A percentile compares a stretch with the other conserved stretches of the same genome.
Conservation (phyloP, 495 filamentous ascomycete species). For the Podospora fimiseda region DNA sequence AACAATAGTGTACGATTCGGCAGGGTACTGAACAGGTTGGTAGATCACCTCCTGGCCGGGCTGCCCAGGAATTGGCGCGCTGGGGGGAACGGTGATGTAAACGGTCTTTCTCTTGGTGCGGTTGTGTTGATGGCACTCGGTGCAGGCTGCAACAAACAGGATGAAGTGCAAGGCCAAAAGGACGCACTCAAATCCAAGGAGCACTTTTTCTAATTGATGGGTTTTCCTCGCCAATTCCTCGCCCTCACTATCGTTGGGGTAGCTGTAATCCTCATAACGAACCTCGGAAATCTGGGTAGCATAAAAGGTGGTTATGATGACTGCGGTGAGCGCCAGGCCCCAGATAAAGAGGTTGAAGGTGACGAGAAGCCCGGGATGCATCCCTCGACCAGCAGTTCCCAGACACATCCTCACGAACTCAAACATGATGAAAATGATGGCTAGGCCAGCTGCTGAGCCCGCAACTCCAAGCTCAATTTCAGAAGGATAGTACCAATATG, state of each 20-base stretch:
- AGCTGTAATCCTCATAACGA: conserved; percentile 6
- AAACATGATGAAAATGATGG: conserved; percentile 30
- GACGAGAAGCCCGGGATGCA: conserved; percentile 36
- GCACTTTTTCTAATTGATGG: conserved; percentile 2
- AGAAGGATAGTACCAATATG: neutral
- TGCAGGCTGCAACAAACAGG: conserved; percentile 40
- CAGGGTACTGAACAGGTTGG: neutral
- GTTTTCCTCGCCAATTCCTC: neutral
- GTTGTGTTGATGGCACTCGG: conserved; percentile 34
- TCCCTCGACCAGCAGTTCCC: conserved; percentile 20
- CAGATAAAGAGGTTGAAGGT: conserved; percentile 32
- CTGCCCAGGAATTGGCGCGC: neutral
- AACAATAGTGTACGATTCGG: neutral
- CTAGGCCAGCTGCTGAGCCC: conserved; percentile 17
- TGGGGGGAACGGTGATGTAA: conserved; percentile 10
- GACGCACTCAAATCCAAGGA: conserved; percentile 18
- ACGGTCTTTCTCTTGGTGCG: conserved; percentile 1
- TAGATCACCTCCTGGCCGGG: neutral
- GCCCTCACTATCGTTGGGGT: conserved; percentile 1
- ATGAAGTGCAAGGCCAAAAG: conserved; percentile 29
- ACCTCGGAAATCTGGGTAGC: too few relatives aligned
- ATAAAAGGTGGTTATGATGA: conserved; percentile 16
- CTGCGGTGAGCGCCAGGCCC: conserved; percentile 11
- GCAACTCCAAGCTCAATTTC: conserved; percentile 7
- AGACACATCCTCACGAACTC: conserved; percentile 29